Conservation (phyloP, 495 filamentous ascomycete species). For the Rusavskia elegans region DNA sequence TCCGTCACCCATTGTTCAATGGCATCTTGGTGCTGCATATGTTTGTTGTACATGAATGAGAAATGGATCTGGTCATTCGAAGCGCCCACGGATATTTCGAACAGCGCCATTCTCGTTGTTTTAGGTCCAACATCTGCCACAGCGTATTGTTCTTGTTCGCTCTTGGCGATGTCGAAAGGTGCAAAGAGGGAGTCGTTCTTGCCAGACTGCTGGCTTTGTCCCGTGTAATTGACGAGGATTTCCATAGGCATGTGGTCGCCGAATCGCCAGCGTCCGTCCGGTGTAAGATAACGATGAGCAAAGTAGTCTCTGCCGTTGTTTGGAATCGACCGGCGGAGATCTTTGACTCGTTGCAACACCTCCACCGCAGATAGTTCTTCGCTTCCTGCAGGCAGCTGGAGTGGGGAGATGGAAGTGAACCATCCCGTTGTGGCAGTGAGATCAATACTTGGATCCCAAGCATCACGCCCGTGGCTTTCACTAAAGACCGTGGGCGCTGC, state of each 20-base stretch:
- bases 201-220: constrained; percentile 42
- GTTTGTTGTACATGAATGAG: constrained; percentile 43
- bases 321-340: constrained; percentile 23
- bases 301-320: constrained; percentile 31
- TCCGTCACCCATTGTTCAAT: constrained; percentile 44
- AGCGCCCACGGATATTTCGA: constrained; percentile 45
- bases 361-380: constrained; percentile 20
- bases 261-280: constrained; percentile 24
- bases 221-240: constrained; percentile 55
- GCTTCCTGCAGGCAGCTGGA: constrained; percentile 11
- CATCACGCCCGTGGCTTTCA: constrained; percentile 20
- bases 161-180: constrained; percentile 35
- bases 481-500: constrained; percentile 13
- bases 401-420: constrained; percentile 24
- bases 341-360: constrained; percentile 29
- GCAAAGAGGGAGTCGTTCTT: constrained; percentile 42
- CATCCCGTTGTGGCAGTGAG: constrained; percentile 21
- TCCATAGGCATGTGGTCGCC: constrained; percentile 43
- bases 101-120: constrained; percentile 40
- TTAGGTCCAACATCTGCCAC: constrained; percentile 29
- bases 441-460: constrained; percentile 14
- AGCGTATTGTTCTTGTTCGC: constrained; percentile 25
- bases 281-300: constrained; percentile 31
- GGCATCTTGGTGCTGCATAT: constrained; percentile 37
- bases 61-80: constrained; percentile 42